phyloP scores from a whole-genome alignment of 257 asterid species.

The Rubia yunnanensis region DNA sequence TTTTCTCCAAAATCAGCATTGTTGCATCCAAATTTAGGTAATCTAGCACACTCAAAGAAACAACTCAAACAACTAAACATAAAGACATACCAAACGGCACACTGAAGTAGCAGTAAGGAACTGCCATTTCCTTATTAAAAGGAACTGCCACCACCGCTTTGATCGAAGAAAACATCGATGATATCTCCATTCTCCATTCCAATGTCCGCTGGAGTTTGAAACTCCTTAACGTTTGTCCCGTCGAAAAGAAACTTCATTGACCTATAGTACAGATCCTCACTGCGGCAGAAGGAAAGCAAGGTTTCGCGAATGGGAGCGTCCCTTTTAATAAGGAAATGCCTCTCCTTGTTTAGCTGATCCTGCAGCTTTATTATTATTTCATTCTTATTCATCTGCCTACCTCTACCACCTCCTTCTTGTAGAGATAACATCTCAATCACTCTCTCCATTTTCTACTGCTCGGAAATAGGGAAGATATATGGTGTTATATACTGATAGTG shows the following conservation, averaged over 20 bases:
- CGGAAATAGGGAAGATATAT: no score
- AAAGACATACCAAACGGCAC: no score
- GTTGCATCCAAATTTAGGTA: no score
- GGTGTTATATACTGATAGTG: no score
- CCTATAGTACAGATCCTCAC: background rate
- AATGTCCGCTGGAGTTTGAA: background rate
- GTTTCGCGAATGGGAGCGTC: background rate
- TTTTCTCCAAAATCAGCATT: no score
- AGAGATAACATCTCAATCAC: no score
- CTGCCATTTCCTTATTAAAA: no score
- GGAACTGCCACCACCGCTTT: background rate
- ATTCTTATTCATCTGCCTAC: background rate
- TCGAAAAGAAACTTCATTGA: background rate
- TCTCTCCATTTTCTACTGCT: no score
- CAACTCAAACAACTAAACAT: no score
- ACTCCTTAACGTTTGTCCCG: background rate
- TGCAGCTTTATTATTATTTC: background rate
- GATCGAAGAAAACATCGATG: background rate
- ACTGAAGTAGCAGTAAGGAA: no score
- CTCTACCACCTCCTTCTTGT: background rate
- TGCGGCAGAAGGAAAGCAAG: background rate
- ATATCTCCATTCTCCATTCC: constrained; percentile 1
- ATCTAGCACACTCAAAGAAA: no score
- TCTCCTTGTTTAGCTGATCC: background rate
- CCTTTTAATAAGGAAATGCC: background rate